Percentiles rank a stretch among this genome's conserved stretches.
phyloP scores from a whole-genome alignment of 768 basidiomycete species.

The Boletus edulis region DNA sequence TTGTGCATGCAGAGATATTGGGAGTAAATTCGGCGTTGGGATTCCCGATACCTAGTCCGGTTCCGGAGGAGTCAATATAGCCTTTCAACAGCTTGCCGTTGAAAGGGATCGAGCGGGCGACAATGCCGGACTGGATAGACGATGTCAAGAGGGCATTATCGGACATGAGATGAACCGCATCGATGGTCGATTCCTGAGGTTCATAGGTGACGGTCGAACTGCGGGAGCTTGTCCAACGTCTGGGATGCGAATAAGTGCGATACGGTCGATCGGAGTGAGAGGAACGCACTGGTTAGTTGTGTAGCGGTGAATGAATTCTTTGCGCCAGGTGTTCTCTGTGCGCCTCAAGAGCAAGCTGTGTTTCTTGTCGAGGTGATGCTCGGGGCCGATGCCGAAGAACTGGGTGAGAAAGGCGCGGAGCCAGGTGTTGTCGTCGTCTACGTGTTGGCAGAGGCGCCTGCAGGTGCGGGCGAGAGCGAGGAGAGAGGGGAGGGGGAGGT shows the following conservation, averaged over 20 bases:
- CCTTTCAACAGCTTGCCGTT: conserved; percentile 69
- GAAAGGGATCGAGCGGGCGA: conserved; percentile 70
- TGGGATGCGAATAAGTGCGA: conserved; percentile 28
- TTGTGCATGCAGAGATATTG: conserved; percentile 55
- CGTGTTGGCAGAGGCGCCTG: conserved; percentile 54
- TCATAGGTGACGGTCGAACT: conserved; percentile 58
- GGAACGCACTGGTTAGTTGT: conserved; percentile 48
- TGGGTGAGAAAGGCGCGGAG: conserved; percentile 67
- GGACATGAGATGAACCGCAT: conserved; percentile 59
- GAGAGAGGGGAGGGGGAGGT: conserved; percentile 64
- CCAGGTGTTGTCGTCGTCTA: conserved; percentile 81
- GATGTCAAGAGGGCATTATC: conserved; percentile 54
- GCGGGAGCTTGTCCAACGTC: conserved; percentile 69
- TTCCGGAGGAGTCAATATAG: conserved; percentile 62
- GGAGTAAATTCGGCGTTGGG: conserved; percentile 75
- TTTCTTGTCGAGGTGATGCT: conserved; percentile 49
- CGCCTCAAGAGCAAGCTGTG: conserved; percentile 53
- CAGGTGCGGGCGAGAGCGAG: conserved; percentile 54
- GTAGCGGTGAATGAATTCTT: conserved; percentile 63
- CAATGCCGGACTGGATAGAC: conserved; percentile 65
- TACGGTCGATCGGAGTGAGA: background rate
- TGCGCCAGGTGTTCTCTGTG: conserved; percentile 61
- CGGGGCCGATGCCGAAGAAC: conserved; percentile 65
- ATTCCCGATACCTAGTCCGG: conserved; percentile 62
- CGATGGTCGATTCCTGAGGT: conserved; percentile 59